phyloP scores from a whole-genome alignment of 768 basidiomycete genomes.

The Albatrellus ellisii region DNA sequence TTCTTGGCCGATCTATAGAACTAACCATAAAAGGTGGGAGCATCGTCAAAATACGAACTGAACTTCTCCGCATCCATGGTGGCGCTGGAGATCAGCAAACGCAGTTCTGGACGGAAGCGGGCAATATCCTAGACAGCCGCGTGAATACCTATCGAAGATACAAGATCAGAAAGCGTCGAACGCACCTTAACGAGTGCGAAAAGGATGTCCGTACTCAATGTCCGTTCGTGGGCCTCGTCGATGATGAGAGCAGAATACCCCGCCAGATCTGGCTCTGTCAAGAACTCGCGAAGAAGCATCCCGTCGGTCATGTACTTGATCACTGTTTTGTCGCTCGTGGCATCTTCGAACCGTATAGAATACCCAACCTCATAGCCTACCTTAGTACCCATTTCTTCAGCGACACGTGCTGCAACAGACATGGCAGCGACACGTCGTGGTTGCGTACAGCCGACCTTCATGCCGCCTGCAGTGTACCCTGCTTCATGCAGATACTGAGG shows the following conservation, averaged over 20 bases:
- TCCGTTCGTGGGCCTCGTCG: slow-evolving; percentile 97
- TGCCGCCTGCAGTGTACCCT: slow-evolving; percentile 79
- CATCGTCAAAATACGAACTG: slow-evolving; percentile 92
- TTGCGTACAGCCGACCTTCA: slow-evolving; percentile 92
- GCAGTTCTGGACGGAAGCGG: slow-evolving; percentile 87
- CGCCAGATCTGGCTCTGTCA: slow-evolving; percentile 94
- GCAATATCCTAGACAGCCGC: slow-evolving; percentile 67
- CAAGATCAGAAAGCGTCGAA: slow-evolving; percentile 15
- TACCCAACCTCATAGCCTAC: slow-evolving; percentile 99
- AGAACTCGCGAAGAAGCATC: slow-evolving; percentile 92
- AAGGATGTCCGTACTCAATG: slow-evolving; percentile 94
- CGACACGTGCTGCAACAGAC: slow-evolving; percentile 98
- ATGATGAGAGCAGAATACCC: slow-evolving; percentile 94
- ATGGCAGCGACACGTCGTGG: slow-evolving; percentile 98
- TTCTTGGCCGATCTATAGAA: slow-evolving; percentile 1
- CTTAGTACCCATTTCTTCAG: slow-evolving; percentile 96
- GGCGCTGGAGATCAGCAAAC: slow-evolving; percentile 88
- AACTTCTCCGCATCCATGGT: slow-evolving; percentile 99
- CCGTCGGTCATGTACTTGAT: slow-evolving; percentile 99
- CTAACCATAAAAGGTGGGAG: slow-evolving; percentile 88
- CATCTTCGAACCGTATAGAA: slow-evolving; percentile 98
- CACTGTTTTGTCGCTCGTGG: slow-evolving; percentile 97
- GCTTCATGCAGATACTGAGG: slow-evolving; percentile 98
- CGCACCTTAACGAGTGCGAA: slow-evolving; percentile 97
- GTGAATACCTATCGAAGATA: slow-evolving; percentile 19